Evolutionary conservation across 2,329 filamentous ascomycete species (phyloP), one percentile per base, ranked within the genome.

Genomic region (Fusarium coffeatum): DNA sequence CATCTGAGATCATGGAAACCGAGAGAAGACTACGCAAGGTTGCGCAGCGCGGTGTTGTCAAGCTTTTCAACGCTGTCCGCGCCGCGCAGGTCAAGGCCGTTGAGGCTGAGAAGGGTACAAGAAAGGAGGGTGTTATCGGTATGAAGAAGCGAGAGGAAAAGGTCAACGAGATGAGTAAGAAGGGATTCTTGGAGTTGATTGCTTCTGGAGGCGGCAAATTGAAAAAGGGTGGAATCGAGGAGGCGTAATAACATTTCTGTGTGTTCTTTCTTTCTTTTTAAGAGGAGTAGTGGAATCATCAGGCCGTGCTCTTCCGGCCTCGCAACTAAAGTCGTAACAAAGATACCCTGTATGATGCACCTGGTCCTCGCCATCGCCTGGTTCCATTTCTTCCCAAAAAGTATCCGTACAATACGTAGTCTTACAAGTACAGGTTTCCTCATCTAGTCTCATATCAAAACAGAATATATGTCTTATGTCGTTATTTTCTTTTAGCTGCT

Each of bases 111-210:
- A 88, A 85, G 79, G 88, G 88, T 71, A 87, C 89, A 50, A 88
- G 88, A 80, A 89, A 89, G 72, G 88, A 90, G 65, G 92, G 93
- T 6, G 84, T 97, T 1, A 87, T 97, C 32, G 95, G 95, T 3
- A 89, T 93, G 76, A 88, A 87, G 66, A 89, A 92, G 80, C 89
- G 93, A 71, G 92, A 97, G 81, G 93, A 97, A 81, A 94, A 92
- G 83, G 86, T 97, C 55, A 96, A 93, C 71, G 94, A 98, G 85
- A 96, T 99, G 90, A 97, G 92, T 79, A 97, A 97, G 83, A 93
- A 98, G 83, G 94, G 95, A 0, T 99, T 98, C 82, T 81, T 99
- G 79, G 95, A 98, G 66, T 82, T 98, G 79, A 97, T 99, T 78
- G 88, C 88, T 6, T 87, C 86, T 4, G 87, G 88, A 22, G 88